These are phyloP conservation scores for Sextonia rubra DNA, from an alignment of 164 flowering plant genomes.

Conservation along the genomic window DNA sequence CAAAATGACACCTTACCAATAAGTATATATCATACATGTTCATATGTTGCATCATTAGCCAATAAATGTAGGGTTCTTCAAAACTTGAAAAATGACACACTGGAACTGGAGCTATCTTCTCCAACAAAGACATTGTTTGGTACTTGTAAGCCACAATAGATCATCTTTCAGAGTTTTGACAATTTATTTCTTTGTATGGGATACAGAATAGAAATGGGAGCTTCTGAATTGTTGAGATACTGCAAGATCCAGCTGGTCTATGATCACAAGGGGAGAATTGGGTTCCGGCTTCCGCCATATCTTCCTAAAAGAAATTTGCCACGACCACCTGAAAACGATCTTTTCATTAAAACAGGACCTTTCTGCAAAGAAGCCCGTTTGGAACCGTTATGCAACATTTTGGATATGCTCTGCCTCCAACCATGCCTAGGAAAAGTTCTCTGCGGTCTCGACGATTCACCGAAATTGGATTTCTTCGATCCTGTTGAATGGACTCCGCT, in stretches of 20 bases:
- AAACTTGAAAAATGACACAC: background rate
- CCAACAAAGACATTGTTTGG: too few species aligned
- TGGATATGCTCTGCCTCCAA: conserved; percentile 21
- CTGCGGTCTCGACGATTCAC: conserved; percentile 13
- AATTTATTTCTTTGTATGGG: too few species aligned
- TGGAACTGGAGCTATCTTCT: background rate
- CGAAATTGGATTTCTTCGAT: conserved; percentile 1
- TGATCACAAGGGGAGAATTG: conserved; percentile 33
- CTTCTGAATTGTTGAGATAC: too few species aligned
- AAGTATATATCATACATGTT: too few species aligned
- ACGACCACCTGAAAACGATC: conserved; percentile 42
- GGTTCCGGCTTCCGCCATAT: conserved; percentile 27
- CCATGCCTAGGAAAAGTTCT: conserved; percentile 13
- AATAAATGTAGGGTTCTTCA: background rate
- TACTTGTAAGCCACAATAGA: background rate
- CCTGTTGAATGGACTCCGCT: background rate
- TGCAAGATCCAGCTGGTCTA: background rate
- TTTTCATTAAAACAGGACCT: conserved; percentile 43
- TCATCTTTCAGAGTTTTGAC: background rate
- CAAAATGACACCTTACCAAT: background rate
- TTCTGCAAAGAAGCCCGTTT: conserved; percentile 23
- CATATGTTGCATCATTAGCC: background rate
- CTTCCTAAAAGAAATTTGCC: conserved; percentile 28
- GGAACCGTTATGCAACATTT: conserved; percentile 32
- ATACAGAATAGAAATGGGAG: background rate